Percentiles rank a stretch among this genome's conserved stretches.
phyloP scores from a whole-genome alignment of 805 yeast genomes.

The Kluyveromyces lactis region DNA sequence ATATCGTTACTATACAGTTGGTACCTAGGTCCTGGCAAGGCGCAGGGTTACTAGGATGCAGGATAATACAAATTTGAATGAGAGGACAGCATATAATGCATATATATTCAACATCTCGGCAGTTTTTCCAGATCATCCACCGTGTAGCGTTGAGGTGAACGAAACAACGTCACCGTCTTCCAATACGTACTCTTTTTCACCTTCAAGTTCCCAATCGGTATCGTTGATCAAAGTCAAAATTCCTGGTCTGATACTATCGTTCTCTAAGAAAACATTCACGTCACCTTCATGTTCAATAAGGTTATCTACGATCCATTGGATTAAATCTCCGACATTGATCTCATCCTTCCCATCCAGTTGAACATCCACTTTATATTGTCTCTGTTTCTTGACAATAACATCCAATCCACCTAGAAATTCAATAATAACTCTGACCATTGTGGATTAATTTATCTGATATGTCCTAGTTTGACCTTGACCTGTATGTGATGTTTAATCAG shows the following conservation, averaged over 20 bases:
- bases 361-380: slow-evolving; percentile 43
- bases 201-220: slow-evolving; percentile 95
- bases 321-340: slow-evolving; percentile 39
- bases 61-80: slow-evolving; percentile 37
- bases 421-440: slow-evolving; percentile 32
- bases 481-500: too few species aligned
- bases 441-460: too few species aligned
- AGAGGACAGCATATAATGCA: not conserved
- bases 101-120: not conserved
- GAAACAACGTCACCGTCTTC: slow-evolving; percentile 71
- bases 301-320: slow-evolving; percentile 43
- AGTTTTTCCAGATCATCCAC: slow-evolving; percentile 48
- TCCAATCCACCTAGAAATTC: slow-evolving; percentile 76
- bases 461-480: too few species aligned
- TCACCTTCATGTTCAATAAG: slow-evolving; percentile 56
- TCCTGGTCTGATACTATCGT: slow-evolving; percentile 82
- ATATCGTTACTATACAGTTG: slow-evolving; percentile 24
- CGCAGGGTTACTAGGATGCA: slow-evolving; percentile 62
- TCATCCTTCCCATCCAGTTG: slow-evolving; percentile 33
- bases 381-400: slow-evolving; percentile 54
- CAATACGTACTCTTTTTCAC: slow-evolving; percentile 71
- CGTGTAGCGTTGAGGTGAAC: slow-evolving; percentile 90
- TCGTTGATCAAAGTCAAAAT: slow-evolving; percentile 86
- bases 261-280: slow-evolving; percentile 69
- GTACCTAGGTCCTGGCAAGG: slow-evolving; percentile 58